Conservation (phyloP, 345 rosid genomes). For the Kernera saxatilis region DNA sequence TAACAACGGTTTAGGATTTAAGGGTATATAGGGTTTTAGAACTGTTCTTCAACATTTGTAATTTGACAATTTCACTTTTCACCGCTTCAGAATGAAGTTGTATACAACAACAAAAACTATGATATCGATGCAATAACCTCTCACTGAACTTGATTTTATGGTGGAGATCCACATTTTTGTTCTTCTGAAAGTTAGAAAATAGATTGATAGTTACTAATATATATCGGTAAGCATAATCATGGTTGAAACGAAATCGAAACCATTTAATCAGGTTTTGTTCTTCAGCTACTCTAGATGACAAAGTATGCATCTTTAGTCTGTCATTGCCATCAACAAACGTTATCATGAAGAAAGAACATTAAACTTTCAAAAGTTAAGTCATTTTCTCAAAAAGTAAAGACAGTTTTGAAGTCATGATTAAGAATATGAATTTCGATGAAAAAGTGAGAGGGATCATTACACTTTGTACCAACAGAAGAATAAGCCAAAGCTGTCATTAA, state of each 20-base stretch:
- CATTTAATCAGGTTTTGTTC: neutral
- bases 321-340: constrained; percentile 28
- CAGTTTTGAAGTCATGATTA: constrained; percentile 24
- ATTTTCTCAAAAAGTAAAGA: constrained; percentile 26
- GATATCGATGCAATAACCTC: constrained; percentile 6
- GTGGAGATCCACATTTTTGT: constrained; percentile 24
- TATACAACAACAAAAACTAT: neutral
- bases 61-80: neutral
- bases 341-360: constrained; percentile 33
- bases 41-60: neutral
- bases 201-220: constrained; percentile 1
- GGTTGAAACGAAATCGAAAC: constrained; percentile 7
- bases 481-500: constrained; percentile 22
- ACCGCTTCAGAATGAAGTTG: neutral
- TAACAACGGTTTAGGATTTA: neutral
- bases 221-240: no score
- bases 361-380: constrained; percentile 25
- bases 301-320: constrained; percentile 14
- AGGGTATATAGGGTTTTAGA: neutral
- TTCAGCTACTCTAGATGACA: constrained; percentile 7
- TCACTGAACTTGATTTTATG: constrained; percentile 20
- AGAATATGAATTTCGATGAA: constrained; percentile 25
- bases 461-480: constrained; percentile 15
- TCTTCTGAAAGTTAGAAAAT: neutral
- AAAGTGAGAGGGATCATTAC: constrained; percentile 27